phyloP scores from a whole-genome alignment of 2,329 filamentous ascomycete genomes.

The Pseudopithomyces maydicus region DNA sequence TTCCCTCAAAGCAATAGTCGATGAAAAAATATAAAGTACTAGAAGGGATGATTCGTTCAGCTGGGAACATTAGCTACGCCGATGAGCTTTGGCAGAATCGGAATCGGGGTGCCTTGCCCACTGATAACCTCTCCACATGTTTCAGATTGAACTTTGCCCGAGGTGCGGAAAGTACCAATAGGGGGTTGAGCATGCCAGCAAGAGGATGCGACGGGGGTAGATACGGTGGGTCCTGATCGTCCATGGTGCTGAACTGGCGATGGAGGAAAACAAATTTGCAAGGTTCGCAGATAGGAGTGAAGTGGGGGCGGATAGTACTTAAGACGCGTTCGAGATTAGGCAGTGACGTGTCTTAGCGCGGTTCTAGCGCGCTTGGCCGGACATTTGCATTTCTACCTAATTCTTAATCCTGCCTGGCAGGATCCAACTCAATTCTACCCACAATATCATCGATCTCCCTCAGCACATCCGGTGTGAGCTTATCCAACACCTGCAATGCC shows the following conservation, averaged over 20 bases:
- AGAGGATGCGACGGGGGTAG: background rate
- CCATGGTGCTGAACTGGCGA: background rate
- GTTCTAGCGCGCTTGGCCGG: background rate
- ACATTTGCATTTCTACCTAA: constrained; percentile 6
- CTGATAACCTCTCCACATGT: background rate
- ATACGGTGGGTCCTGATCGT: background rate
- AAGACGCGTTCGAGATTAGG: background rate
- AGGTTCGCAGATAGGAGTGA: background rate
- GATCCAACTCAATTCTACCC: constrained; percentile 28
- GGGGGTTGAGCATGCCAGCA: background rate
- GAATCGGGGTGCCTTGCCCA: background rate
- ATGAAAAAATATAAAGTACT: constrained; percentile 6
- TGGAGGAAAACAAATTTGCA: background rate
- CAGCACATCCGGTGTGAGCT: constrained; percentile 53
- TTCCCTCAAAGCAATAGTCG: constrained; percentile 7
- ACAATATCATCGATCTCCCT: constrained; percentile 45
- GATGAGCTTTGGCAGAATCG: background rate
- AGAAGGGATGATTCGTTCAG: constrained; percentile 1
- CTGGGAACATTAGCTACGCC: background rate
- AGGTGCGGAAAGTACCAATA: background rate
- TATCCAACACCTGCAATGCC: constrained; percentile 50
- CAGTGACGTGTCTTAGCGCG: background rate
- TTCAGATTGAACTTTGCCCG: background rate
- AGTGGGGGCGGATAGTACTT: background rate
- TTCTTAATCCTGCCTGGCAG: constrained; percentile 31